Evolutionary conservation across 208 protist species (phyloP).

Genomic region (Crithidia sp.): DNA sequence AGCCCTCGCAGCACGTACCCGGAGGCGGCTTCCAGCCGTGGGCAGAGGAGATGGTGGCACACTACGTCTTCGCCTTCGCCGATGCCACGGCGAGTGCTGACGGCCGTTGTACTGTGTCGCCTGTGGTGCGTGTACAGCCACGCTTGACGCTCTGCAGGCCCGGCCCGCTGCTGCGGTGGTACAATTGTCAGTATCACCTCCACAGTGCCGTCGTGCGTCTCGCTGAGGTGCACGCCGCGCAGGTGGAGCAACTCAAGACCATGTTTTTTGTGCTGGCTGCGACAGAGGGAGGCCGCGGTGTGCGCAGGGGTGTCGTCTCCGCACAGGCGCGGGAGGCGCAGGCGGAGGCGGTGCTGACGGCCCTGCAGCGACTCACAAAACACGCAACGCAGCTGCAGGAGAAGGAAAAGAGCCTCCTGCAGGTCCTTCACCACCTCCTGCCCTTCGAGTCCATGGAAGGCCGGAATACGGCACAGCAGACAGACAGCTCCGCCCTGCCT

Average conservation of each 20-base stretch:
- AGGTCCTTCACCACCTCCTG: neutral
- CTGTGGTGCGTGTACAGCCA: conserved; percentile 13
- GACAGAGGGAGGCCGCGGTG: conserved; percentile 1
- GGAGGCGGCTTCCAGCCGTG: neutral
- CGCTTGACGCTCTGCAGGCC: conserved; percentile 17
- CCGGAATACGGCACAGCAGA: neutral
- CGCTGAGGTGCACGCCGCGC: conserved; percentile 11
- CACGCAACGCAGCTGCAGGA: neutral
- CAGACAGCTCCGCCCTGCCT: neutral
- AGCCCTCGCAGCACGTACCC: neutral
- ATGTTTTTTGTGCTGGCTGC: conserved; percentile 16
- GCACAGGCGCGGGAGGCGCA: conserved; percentile 11
- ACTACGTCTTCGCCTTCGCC: conserved; percentile 24
- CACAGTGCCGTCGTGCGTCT: conserved; percentile 10
- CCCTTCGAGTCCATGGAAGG: conserved; percentile 14
- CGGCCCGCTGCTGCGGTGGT: conserved; percentile 17
- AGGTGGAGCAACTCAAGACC: conserved; percentile 26
- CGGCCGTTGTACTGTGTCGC: conserved; percentile 9
- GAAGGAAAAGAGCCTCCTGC: conserved; percentile 1
- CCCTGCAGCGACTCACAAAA: conserved; percentile 18
- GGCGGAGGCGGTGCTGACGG: conserved; percentile 12
- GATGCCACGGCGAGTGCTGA: neutral
- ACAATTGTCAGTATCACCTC: conserved; percentile 5
- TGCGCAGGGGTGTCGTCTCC: neutral
- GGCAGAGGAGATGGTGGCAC: conserved; percentile 12